Evolutionary conservation across 169 alveolate genomes (phyloP).

Genomic region (Perkinsus marinus): DNA sequence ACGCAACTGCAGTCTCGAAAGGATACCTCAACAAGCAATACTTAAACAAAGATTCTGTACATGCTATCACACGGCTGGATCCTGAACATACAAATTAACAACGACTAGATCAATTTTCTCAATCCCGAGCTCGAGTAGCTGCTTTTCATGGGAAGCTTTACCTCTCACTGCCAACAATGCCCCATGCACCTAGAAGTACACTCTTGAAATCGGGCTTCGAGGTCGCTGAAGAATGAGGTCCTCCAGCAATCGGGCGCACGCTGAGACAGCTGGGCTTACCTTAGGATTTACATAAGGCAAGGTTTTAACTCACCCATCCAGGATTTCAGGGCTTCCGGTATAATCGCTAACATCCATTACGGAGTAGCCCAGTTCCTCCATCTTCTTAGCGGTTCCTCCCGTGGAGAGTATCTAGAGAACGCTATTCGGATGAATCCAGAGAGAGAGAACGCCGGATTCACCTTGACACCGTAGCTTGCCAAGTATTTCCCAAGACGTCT

Average conservation of each 20-base stretch:
- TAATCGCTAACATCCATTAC: constrained; percentile 25
- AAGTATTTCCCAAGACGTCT: not conserved
- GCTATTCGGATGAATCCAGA: not conserved
- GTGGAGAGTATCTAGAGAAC: constrained; percentile 18
- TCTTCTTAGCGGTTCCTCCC: constrained; percentile 24
- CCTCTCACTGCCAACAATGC: constrained; percentile 28
- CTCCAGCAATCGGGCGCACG: too few species aligned
- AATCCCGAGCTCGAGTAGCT: constrained; percentile 15
- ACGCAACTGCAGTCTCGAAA: constrained; percentile 18
- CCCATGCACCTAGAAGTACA: constrained; percentile 12
- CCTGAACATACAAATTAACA: not conserved
- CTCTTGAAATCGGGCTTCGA: not conserved
- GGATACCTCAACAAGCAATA: constrained; percentile 2
- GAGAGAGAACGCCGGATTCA: not conserved
- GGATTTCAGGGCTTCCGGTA: constrained; percentile 31
- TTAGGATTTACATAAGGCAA: constrained; percentile 35
- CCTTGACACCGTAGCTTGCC: not conserved
- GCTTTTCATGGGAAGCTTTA: constrained; percentile 23
- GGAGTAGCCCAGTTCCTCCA: constrained; percentile 16
- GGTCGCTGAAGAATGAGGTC: not conserved
- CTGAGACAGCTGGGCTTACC: not conserved
- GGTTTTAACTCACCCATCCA: constrained; percentile 33
- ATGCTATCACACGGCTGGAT: too few species aligned
- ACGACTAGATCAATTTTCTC: constrained; percentile 20
- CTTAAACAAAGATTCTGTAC: too few species aligned